Evolutionary conservation across 1,284 basidiomycete species (phyloP).

Genomic region (Chondrostereum purpureum): DNA sequence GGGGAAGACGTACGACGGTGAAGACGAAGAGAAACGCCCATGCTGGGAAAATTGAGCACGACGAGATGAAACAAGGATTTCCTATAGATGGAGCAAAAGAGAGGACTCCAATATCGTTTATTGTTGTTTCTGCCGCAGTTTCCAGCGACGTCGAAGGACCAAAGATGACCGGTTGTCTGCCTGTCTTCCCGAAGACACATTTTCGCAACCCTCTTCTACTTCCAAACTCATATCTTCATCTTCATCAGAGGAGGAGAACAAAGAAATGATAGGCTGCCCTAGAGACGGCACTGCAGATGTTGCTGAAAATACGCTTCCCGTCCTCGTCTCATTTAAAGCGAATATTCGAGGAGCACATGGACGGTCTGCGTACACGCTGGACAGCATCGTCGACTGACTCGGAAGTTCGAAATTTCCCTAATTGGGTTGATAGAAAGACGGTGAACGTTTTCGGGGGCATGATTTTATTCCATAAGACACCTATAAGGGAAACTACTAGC

Average conservation of each 20-base stretch:
- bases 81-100: conserved; percentile 50
- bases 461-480: too few species aligned
- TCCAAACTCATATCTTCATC: conserved; percentile 19
- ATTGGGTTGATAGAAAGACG: too few species aligned
- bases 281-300: conserved; percentile 53
- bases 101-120: conserved; percentile 57
- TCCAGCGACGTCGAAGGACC: conserved; percentile 24
- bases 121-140: conserved; percentile 34
- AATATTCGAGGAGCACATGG: too few species aligned
- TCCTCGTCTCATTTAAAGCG: too few species aligned
- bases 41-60: conserved; percentile 66
- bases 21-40: conserved; percentile 75
- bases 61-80: conserved; percentile 58
- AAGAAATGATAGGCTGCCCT: conserved; percentile 57
- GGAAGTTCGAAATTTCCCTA: too few species aligned
- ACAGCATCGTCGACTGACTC: too few species aligned
- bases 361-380: too few species aligned
- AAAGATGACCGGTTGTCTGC: conserved; percentile 1
- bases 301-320: conserved; percentile 41
- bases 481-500: too few species aligned
- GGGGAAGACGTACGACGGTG: conserved; percentile 56
- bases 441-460: too few species aligned
- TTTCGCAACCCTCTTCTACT: conserved; percentile 4
- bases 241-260: conserved; percentile 40
- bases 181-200: neutral